These are phyloP conservation scores for Phytophthora chlamydospora DNA, from an alignment of 352 stramenopile genomes.

Conservation along the genomic window DNA sequence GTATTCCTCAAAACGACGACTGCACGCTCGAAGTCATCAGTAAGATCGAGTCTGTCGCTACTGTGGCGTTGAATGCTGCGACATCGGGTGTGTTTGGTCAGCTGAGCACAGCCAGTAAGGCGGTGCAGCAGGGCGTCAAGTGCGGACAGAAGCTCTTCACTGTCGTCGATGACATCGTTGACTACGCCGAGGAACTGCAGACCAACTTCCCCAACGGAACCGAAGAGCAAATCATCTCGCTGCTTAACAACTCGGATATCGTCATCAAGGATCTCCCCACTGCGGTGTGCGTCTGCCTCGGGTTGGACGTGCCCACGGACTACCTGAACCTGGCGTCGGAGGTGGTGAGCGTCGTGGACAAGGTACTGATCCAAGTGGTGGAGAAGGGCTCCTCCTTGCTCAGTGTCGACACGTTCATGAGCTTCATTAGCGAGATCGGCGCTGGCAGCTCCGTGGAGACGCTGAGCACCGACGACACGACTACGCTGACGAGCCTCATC, in stretches of 20 bases:
- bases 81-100: conserved; percentile 60
- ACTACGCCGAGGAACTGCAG: conserved; percentile 42
- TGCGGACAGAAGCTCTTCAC: conserved; percentile 57
- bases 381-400: conserved; percentile 41
- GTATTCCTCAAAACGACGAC: conserved; percentile 67
- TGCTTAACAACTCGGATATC: conserved; percentile 64
- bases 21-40: conserved; percentile 51
- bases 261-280: conserved; percentile 53
- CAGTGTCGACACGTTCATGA: conserved; percentile 40
- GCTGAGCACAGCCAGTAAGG: conserved; percentile 42
- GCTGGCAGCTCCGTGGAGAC: conserved; percentile 26
- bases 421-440: conserved; percentile 29
- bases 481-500: conserved; percentile 40
- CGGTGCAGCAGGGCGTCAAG: conserved; percentile 53
- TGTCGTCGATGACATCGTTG: conserved; percentile 43
- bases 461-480: conserved; percentile 24
- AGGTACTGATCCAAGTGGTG: conserved; percentile 40
- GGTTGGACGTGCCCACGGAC: conserved; percentile 36
- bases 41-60: conserved; percentile 56
- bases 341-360: conserved; percentile 40
- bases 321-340: conserved; percentile 41
- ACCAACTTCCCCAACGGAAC: conserved; percentile 49
- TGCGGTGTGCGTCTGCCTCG: conserved; percentile 55
- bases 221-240: conserved; percentile 47
- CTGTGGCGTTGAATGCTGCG: conserved; percentile 53